These are phyloP conservation scores for Keithomyces neogunnii DNA, from an alignment of 2,329 filamentous ascomycete species.

Conservation along the genomic window DNA sequence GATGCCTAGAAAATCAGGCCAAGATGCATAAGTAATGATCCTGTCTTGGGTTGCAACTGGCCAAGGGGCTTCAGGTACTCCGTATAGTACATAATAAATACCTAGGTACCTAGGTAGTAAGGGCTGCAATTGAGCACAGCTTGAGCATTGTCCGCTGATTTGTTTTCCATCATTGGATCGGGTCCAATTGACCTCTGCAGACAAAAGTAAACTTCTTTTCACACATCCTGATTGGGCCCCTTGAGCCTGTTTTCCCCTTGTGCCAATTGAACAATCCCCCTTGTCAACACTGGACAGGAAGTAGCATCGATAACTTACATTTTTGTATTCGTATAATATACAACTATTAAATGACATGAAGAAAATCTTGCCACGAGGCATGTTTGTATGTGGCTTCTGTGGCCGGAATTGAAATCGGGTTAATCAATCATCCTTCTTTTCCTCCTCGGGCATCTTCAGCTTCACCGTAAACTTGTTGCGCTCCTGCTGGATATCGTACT, in stretches of 20 bases:
- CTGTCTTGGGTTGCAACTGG: not conserved
- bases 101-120: too few species aligned
- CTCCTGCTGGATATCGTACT: constrained; percentile 55
- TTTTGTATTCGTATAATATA: not conserved
- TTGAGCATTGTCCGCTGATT: too few species aligned
- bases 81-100: too few species aligned
- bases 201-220: too few species aligned
- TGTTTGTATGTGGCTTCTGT: not conserved
- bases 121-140: too few species aligned
- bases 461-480: constrained; percentile 32
- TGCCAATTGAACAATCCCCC: too few species aligned
- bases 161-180: too few species aligned
- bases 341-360: not conserved
- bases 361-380: not conserved
- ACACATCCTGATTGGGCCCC: too few species aligned
- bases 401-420: constrained; percentile 4
- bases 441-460: constrained; percentile 33
- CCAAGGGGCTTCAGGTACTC: too few species aligned
- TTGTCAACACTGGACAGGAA: not conserved
- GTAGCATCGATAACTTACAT: not conserved
- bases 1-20: constrained; percentile 15
- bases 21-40: not conserved
- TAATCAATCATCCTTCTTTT: not conserved
- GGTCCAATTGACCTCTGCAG: too few species aligned
- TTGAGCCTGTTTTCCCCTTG: too few species aligned